These are phyloP conservation scores for Fragaria vesca DNA, from an alignment of 306 rosid species.

Conservation along the genomic window DNA sequence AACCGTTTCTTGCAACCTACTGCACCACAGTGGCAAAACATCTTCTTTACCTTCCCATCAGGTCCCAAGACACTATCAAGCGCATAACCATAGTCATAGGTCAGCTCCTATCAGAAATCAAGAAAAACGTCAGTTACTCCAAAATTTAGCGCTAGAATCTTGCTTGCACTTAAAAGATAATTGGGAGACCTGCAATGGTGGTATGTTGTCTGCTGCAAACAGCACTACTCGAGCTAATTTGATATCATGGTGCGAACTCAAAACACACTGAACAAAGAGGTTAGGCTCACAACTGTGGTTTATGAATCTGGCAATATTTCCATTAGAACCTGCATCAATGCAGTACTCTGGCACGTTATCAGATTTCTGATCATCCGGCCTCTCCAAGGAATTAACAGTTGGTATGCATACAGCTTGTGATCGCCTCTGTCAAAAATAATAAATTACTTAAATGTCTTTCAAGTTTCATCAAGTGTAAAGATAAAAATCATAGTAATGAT, in stretches of 20 bases:
- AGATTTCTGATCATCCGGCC: conserved; percentile 50
- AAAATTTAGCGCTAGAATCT: background rate
- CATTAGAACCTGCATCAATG: conserved; percentile 82
- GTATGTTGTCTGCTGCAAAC: conserved; percentile 96
- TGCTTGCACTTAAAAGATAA: background rate
- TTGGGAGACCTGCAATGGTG: conserved; percentile 77
- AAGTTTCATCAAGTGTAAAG: background rate
- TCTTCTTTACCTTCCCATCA: conserved; percentile 71
- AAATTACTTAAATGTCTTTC: background rate
- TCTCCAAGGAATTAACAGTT: conserved; percentile 40
- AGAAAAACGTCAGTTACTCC: background rate
- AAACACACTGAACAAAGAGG: conserved; percentile 91
- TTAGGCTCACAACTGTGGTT: conserved; percentile 97
- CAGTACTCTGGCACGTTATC: conserved; percentile 80
- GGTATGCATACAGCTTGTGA: conserved; percentile 45
- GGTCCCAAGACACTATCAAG: conserved; percentile 81
- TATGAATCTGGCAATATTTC: conserved; percentile 85
- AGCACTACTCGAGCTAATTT: conserved; percentile 81
- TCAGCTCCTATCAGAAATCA: conserved; percentile 62
- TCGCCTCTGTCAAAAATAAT: conserved; percentile 56
- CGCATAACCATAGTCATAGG: conserved; percentile 90
- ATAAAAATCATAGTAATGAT: background rate
- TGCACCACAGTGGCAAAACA: conserved; percentile 94
- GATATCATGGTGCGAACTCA: conserved; percentile 80
- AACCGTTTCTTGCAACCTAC: conserved; percentile 72